A percentile compares a stretch with the other conserved stretches of the same genome.
phyloP scores from a whole-genome alignment of 2,329 filamentous ascomycete species.

The Talaromyces piceae region DNA sequence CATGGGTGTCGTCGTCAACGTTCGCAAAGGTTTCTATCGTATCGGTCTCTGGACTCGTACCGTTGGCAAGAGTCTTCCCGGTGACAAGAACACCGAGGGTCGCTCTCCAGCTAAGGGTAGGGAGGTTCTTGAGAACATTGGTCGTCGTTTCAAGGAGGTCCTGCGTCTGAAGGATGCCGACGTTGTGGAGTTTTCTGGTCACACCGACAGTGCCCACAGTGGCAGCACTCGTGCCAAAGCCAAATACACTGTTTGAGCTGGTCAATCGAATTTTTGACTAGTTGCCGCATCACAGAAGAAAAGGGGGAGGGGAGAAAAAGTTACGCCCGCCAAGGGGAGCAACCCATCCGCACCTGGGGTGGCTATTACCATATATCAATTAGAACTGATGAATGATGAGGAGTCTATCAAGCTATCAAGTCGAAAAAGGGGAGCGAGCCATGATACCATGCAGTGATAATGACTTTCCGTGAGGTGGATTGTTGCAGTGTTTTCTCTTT shows the following conservation, averaged over 20 bases:
- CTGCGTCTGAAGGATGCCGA: slow-evolving; percentile 71
- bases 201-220: slow-evolving; percentile 86
- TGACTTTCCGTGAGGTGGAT: slow-evolving; percentile 5
- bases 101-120: slow-evolving; percentile 73
- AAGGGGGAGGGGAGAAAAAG: too few species aligned
- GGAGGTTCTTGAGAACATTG: slow-evolving; percentile 76
- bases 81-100: slow-evolving; percentile 67
- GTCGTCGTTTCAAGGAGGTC: slow-evolving; percentile 85
- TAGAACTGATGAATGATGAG: neutral
- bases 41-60: slow-evolving; percentile 96
- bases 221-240: slow-evolving; percentile 94
- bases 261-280: neutral
- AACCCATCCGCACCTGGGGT: neutral
- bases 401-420: neutral
- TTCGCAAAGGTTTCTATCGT: slow-evolving; percentile 96
- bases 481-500: slow-evolving; percentile 9
- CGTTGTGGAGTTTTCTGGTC: slow-evolving; percentile 86
- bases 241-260: slow-evolving; percentile 71
- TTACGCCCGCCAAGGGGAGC: neutral
- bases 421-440: neutral
- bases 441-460: slow-evolving; percentile 13
- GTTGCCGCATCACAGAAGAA: neutral
- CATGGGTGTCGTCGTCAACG: slow-evolving; percentile 99
- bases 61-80: slow-evolving; percentile 74
- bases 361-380: neutral